Conservation (phyloP, 1,284 basidiomycete genomes). For the Cutaneotrichosporon sp. region DNA sequence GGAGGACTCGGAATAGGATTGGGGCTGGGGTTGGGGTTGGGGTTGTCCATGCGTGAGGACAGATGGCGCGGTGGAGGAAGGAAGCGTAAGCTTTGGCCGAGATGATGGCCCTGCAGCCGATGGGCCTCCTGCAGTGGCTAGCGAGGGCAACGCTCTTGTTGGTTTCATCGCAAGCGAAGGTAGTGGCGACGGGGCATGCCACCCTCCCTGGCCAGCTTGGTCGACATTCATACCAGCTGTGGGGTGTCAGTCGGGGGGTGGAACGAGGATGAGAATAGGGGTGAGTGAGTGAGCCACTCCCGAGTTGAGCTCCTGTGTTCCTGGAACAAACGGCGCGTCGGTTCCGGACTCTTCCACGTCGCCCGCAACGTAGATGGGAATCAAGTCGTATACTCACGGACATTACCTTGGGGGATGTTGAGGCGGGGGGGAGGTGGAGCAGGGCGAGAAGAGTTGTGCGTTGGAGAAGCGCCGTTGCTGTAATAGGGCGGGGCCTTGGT, state of each 20-base stretch:
- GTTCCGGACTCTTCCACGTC: too few species aligned
- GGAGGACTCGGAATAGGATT: neutral
- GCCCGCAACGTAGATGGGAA: too few species aligned
- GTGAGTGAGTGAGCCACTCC: too few species aligned
- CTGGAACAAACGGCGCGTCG: too few species aligned
- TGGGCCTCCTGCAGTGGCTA: constrained; percentile 11
- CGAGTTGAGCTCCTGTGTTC: too few species aligned
- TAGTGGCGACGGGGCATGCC: constrained; percentile 30
- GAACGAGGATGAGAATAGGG: too few species aligned
- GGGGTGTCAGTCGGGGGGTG: neutral
- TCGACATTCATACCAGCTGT: constrained; percentile 45
- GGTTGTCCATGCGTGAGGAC: neutral
- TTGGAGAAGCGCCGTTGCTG: neutral
- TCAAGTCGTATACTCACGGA: constrained; percentile 48
- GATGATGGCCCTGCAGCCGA: constrained; percentile 24
- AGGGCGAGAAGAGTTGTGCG: constrained; percentile 6
- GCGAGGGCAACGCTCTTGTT: constrained; percentile 1
- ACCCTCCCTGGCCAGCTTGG: constrained; percentile 41
- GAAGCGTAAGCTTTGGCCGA: constrained; percentile 28
- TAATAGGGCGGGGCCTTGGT: neutral
- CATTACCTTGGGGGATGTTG: constrained; percentile 43
- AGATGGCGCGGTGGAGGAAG: neutral
- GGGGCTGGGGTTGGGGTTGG: neutral
- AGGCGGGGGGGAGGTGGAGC: constrained; percentile 27
- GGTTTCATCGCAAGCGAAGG: constrained; percentile 11